A percentile compares a stretch with the other conserved stretches of the same genome.
Evolutionary conservation across 1,139 yeast species (phyloP).

Genomic region (Candida labiduridarum): DNA sequence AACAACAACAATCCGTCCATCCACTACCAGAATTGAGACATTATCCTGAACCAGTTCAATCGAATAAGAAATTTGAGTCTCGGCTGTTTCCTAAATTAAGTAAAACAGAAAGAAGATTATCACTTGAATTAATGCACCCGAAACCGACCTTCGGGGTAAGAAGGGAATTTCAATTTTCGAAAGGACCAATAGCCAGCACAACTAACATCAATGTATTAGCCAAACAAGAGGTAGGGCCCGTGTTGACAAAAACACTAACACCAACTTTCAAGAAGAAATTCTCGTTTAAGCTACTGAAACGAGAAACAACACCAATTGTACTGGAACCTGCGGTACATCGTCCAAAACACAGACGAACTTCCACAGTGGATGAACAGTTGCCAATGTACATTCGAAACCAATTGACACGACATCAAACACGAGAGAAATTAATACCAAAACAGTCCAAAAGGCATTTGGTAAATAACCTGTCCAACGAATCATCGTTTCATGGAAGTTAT

Average conservation of each 20-base stretch:
- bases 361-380: slow-evolving; percentile 42
- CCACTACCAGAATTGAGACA: neutral
- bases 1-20: neutral
- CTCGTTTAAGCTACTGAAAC: neutral
- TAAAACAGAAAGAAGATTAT: slow-evolving; percentile 28
- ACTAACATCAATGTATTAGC: slow-evolving; percentile 40
- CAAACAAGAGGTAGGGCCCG: slow-evolving; percentile 23
- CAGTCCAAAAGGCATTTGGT: slow-evolving; percentile 9
- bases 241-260: neutral
- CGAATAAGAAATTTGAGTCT: slow-evolving; percentile 5
- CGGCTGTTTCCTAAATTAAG: slow-evolving; percentile 26
- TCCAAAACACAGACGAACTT: slow-evolving; percentile 26
- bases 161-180: slow-evolving; percentile 24
- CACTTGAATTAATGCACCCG: slow-evolving; percentile 34
- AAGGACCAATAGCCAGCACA: slow-evolving; percentile 38
- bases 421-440: slow-evolving; percentile 13
- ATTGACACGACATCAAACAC: slow-evolving; percentile 16
- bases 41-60: neutral
- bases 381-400: slow-evolving; percentile 43
- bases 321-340: neutral
- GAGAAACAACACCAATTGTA: neutral
- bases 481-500: slow-evolving; percentile 10
- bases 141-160: slow-evolving; percentile 15
- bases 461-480: slow-evolving; percentile 6
- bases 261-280: slow-evolving; percentile 2